Percentiles rank a stretch among this genome's conserved stretches.
Evolutionary conservation across 768 basidiomycete genomes (phyloP).

Genomic region (Termitomyces sp.): DNA sequence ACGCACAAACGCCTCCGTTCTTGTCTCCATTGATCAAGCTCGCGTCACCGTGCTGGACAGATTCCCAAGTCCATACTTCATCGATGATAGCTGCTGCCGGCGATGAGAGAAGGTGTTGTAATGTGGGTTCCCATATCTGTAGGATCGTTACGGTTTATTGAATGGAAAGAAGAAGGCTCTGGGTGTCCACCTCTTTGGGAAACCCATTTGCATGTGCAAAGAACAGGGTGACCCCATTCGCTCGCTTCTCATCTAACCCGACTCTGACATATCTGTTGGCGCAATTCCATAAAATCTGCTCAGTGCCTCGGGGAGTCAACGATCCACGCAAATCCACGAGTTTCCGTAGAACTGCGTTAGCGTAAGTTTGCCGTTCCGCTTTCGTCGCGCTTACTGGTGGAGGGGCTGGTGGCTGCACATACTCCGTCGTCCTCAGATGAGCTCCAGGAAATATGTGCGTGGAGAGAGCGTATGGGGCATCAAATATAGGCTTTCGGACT

Average conservation of each 20-base stretch:
- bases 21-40: slow-evolving; percentile 61
- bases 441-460: slow-evolving; percentile 60
- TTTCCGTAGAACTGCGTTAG: slow-evolving; percentile 22
- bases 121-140: slow-evolving; percentile 78
- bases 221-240: slow-evolving; percentile 64
- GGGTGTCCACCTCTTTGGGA: slow-evolving; percentile 68
- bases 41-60: slow-evolving; percentile 85
- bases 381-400: slow-evolving; percentile 33
- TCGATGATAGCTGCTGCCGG: slow-evolving; percentile 39
- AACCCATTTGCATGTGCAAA: slow-evolving; percentile 87
- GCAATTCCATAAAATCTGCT: slow-evolving; percentile 61
- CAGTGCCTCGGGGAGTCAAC: slow-evolving; percentile 36
- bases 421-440: slow-evolving; percentile 44
- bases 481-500: slow-evolving; percentile 32
- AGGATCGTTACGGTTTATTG: neutral
- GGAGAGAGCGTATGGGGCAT: slow-evolving; percentile 39
- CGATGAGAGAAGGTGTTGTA: slow-evolving; percentile 50
- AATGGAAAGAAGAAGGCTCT: neutral
- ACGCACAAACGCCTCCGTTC: slow-evolving; percentile 61
- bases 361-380: slow-evolving; percentile 30
- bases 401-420: slow-evolving; percentile 35
- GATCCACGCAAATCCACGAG: slow-evolving; percentile 31
- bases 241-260: slow-evolving; percentile 21
- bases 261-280: slow-evolving; percentile 66
- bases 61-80: slow-evolving; percentile 84